Base-by-base conservation (phyloP, 345 rosid genomes). In the Gossypium stocksii region DNA sequence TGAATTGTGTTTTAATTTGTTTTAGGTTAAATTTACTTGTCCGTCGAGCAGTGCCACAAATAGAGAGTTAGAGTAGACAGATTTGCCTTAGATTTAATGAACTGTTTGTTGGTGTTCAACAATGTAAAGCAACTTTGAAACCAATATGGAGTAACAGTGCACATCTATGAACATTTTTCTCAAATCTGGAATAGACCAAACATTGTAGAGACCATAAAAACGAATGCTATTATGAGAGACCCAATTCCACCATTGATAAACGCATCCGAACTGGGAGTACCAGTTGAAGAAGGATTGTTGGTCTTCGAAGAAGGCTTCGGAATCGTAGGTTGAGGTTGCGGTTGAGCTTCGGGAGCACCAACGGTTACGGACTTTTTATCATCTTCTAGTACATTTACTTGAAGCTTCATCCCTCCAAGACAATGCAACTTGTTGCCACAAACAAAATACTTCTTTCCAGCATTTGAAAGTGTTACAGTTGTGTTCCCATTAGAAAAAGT, bases 341-440 rank as follows among this genome's bases (percentile, higher is more conserved):
- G 84, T 74, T 79, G 67, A 0, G 84, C 82, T 71, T 61, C 53
- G 2, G 98, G 98, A 3, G 91, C 80, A 4, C 76, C 85, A 17
- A 58, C 84, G 0, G 92, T 82, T 2, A 93, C 80, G 73, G 80
- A 63, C 19, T 90, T 78, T 25, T 67, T 76, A 45, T 82, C 79
- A 11, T 74, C 89, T 77, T 59, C 67, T 8, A 34, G 41, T 34
- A 86, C 91, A 17, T 82, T 68, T 12, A 90, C 91, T 63, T 44
- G 84, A 12, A 95, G 85, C 81, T 82, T 95, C 99, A 93, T 87
- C 45, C 99, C 99, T 15, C 97, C 91, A 4, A 91, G 82, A 80
- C 99, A 96, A 58, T 88, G 78, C 15, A 96, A 80, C 84, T 73
- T 77, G 85, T 88, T 89, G 0, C 92, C 97, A 14, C 86, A 79